Conservation (phyloP, 345 rosid genomes). For the Sisymbrium irio region DNA sequence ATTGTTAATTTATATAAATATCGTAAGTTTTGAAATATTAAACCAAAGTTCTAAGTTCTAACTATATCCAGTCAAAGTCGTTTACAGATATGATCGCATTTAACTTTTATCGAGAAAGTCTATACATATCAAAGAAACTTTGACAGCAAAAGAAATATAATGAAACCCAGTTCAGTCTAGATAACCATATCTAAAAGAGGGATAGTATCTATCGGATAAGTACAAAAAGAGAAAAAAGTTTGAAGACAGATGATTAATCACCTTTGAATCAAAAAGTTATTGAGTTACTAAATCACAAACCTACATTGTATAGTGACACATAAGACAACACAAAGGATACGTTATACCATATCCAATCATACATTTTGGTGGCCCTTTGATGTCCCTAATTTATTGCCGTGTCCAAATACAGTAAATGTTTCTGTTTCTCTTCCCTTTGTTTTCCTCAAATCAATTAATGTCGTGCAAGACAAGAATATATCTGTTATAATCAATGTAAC, state of each 20-base stretch:
- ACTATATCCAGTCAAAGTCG: not conserved
- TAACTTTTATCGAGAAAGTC: not conserved
- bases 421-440: conserved; percentile 1
- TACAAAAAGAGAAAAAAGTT: not conserved
- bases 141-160: not conserved
- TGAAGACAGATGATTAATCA: conserved; percentile 5
- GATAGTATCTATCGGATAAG: conserved; percentile 6
- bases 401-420: conserved; percentile 22
- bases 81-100: not conserved
- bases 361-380: conserved; percentile 24
- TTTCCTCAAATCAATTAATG: conserved; percentile 7
- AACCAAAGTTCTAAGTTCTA: not conserved
- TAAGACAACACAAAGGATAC: conserved; percentile 34
- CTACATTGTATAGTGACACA: conserved; percentile 33
- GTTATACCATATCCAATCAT: conserved; percentile 23
- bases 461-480: not conserved
- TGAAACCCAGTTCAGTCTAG: not conserved
- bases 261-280: not conserved
- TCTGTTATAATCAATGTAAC: not conserved
- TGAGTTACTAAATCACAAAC: conserved; percentile 6
- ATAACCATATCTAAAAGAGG: conserved; percentile 8
- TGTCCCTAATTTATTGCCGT: conserved; percentile 17
- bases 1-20: not conserved
- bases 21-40: not conserved
- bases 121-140: not conserved